Percentiles rank a stretch among this genome's conserved stretches.
Evolutionary conservation across 495 filamentous ascomycete genomes (phyloP).

Genomic region (Aspergillus homomorphus): DNA sequence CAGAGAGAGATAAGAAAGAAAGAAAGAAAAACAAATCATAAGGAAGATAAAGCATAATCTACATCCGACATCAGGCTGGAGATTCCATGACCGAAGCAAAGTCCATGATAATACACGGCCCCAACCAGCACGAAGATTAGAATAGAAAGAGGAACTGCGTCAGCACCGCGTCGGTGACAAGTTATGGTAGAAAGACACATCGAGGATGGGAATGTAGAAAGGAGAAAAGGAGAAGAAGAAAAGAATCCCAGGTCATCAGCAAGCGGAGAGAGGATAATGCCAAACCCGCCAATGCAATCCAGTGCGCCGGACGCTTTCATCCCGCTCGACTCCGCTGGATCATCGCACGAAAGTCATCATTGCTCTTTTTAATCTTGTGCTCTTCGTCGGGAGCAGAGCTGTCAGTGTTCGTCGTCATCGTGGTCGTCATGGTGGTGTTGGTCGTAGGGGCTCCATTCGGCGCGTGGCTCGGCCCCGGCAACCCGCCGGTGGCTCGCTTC

Average conservation of each 20-base stretch:
- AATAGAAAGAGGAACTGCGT: background rate
- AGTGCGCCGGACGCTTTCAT: slow-evolving; percentile 28
- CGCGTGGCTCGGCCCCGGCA: slow-evolving; percentile 28
- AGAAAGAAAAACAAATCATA: slow-evolving; percentile 25
- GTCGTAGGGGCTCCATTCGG: slow-evolving; percentile 26
- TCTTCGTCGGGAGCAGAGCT: slow-evolving; percentile 20
- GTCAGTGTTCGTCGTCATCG: slow-evolving; percentile 26
- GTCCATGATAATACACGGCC: slow-evolving; percentile 7
- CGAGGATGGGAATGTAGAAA: slow-evolving; percentile 5
- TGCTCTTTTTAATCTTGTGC: slow-evolving; percentile 60
- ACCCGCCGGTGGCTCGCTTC: slow-evolving; percentile 44
- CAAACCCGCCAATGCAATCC: slow-evolving; percentile 23
- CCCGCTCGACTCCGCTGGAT: slow-evolving; percentile 45
- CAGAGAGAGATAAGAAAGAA: slow-evolving; percentile 21
- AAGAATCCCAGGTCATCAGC: slow-evolving; percentile 10
- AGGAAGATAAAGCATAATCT: slow-evolving; percentile 6
- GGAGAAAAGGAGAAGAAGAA: slow-evolving; percentile 2
- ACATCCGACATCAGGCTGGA: slow-evolving; percentile 3
- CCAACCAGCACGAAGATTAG: slow-evolving; percentile 2
- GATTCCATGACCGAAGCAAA: background rate
- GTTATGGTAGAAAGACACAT: slow-evolving; percentile 1
- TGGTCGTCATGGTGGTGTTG: slow-evolving; percentile 31
- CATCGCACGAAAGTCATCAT: slow-evolving; percentile 85
- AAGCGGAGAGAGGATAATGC: slow-evolving; percentile 17
- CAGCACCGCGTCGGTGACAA: background rate